Percentiles rank a stretch among this genome's conserved stretches.
phyloP scores from a whole-genome alignment of 805 yeast genomes.

The Spathaspora sp. region DNA sequence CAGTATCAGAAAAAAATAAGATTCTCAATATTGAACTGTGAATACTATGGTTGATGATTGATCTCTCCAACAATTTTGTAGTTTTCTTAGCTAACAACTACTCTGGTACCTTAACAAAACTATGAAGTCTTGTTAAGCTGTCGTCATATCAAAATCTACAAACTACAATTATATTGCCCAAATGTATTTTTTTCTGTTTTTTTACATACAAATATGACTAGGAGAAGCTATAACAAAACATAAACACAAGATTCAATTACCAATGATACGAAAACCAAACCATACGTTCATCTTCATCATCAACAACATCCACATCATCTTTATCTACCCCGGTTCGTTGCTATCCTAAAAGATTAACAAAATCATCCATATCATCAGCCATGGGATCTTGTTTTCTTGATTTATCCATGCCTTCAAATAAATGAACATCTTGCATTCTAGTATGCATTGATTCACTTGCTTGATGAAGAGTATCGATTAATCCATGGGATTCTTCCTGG shows the following conservation, averaged over 20 bases:
- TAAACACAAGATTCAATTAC: background rate
- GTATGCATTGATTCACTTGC: slow-evolving; percentile 2
- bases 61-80: no score
- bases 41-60: no score
- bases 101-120: no score
- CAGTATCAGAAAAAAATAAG: no score
- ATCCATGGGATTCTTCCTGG: background rate
- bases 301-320: background rate
- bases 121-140: no score
- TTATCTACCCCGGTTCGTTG: slow-evolving; percentile 1
- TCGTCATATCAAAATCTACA: no score
- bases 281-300: slow-evolving; percentile 1
- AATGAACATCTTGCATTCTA: slow-evolving; percentile 2
- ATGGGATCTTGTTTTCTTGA: background rate
- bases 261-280: slow-evolving; percentile 1
- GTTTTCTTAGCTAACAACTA: no score
- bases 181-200: background rate
- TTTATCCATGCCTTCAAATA: slow-evolving; percentile 4
- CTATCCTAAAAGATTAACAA: slow-evolving; percentile 8
- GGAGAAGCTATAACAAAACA: background rate
- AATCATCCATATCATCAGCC: slow-evolving; percentile 7
- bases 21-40: no score
- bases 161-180: background rate
- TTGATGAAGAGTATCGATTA: slow-evolving; percentile 1
- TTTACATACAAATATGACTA: no score